Conservation (phyloP, 108 stramenopile genomes). For the Asterionellopsis glacialis region DNA sequence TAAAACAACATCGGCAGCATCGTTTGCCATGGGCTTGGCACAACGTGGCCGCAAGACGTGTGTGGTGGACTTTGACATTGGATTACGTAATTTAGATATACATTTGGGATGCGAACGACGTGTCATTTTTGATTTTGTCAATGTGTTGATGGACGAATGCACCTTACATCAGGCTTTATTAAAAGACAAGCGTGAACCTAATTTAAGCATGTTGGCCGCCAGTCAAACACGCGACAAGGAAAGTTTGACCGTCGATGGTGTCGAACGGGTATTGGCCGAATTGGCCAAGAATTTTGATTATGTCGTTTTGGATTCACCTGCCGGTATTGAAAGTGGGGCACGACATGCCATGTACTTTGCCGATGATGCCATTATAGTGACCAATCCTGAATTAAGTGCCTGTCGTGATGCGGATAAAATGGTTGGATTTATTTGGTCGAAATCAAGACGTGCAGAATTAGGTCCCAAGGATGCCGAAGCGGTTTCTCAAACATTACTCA, state of each 20-base stretch:
- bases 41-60: conserved; percentile 34
- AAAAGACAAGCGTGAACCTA: conserved; percentile 37
- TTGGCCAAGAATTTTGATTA: conserved; percentile 43
- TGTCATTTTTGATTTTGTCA: conserved; percentile 67
- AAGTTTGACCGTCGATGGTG: conserved; percentile 53
- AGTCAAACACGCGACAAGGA: conserved; percentile 69
- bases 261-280: conserved; percentile 37
- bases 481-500: conserved; percentile 37
- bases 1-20: conserved; percentile 59
- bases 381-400: conserved; percentile 55
- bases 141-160: conserved; percentile 53
- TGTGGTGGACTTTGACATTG: conserved; percentile 71
- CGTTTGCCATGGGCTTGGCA: conserved; percentile 39
- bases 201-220: conserved; percentile 52
- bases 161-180: conserved; percentile 54
- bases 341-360: conserved; percentile 69
- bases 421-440: conserved; percentile 62
- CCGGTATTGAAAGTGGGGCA: conserved; percentile 63
- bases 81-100: conserved; percentile 60
- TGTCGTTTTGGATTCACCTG: conserved; percentile 60
- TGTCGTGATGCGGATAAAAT: conserved; percentile 73
- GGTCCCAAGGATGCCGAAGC: conserved; percentile 24
- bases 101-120: conserved; percentile 62
- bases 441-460: conserved; percentile 39
- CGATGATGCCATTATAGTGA: conserved; percentile 67